Evolutionary conservation across 345 rosid species (phyloP), one percentile per base, ranked within the genome.

Genomic region (Gossypium mustelinum): DNA sequence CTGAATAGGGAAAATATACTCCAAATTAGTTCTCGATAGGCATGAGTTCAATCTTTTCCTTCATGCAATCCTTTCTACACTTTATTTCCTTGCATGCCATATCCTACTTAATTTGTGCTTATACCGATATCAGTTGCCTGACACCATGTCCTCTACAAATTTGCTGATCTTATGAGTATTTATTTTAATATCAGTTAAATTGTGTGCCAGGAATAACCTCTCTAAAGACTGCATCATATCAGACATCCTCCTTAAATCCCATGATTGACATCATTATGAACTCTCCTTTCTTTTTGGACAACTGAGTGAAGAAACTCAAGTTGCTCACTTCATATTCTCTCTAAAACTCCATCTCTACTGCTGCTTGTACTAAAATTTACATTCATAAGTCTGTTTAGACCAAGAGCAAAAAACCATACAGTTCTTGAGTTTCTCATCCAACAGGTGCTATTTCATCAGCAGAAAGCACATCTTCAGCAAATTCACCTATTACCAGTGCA

Each of bases 11-110:
- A 8, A 60, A 60, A 25, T 4, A 13, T 25, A 60, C 67, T 34
- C 67, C 67, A 62, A 62, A 62, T 27, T 62, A 8, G 20, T 62
- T 62, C 45, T 62, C 67, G 29, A 62, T 29, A 62, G 18, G 2
- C 67, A 62, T 7, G 11, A 58, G 67, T 34, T 39, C 67, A 34
- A 62, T 62, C 44, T 29, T 62, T 29, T 62, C 45, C 67, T 62
- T 62, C 9, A 62, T 14, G 20, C 45, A 34, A 62, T 62, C 45
- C 8, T 14, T 61, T 61, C 44, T 14, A 13, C 17, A 13, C 44
- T 7, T 34, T 29, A 27, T 14, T 61, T 61, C 43, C 66, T 13
- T 29, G 14, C 7, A 16, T 13, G 44, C 66, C 43, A 27, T 14
- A 29, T 27, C 44, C 44, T 34, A 61, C 43, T 61, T 29, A 29